Evolutionary conservation across 495 filamentous ascomycete genomes (phyloP), one percentile per base, ranked within the genome.

Genomic region (Xylaria scruposa): DNA sequence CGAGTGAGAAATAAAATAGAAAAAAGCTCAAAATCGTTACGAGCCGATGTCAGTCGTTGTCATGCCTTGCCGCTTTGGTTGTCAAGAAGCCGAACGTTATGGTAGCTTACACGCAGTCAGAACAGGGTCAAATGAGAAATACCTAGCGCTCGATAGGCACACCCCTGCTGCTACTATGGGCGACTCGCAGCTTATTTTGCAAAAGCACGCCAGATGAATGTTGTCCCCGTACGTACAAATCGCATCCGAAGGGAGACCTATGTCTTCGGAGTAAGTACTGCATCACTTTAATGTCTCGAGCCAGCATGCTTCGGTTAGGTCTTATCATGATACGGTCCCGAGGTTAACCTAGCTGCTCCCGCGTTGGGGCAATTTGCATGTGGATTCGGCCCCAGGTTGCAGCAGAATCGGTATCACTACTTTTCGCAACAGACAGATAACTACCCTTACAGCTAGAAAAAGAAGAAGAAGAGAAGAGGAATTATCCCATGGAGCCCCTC

Each of bases 31-130:
- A 64, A 31, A 46, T 53, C 29, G 33, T 21, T 60, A 19, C 12
- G 47, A 67, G 63, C 46, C 31, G n/a, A 51, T 47, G 29, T 53
- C 31, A 51, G 63, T 51, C 29, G 47, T 66, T 66, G 15, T 29
- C 44, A 47, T 36, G 19, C 46, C 64, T 15, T n/a, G 10, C 26
- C 36, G 17, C 36, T 15, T 26, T 4, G n/a, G n/a, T 42, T 42
- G 36, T 63, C 24, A 17, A 63, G 60, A 44, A 63, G 36, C 15
- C 58, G 7, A 31, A 21, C 31, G 21, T 2, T 38, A n/a, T 60
- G n/a, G 58, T 36, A 9, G 12, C 58, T 60, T 38, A 38, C 58
- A 60, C 33, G 7, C n/a, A 24, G 59, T 62, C 42, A 38, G 36
- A 40, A n/a, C 21, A 62, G 36, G 59, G 59, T 15, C 38, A 40